Evolutionary conservation across 2,329 filamentous ascomycete genomes (phyloP), one percentile per base, ranked within the genome.

Genomic region (Verticillium nonalfalfae): DNA sequence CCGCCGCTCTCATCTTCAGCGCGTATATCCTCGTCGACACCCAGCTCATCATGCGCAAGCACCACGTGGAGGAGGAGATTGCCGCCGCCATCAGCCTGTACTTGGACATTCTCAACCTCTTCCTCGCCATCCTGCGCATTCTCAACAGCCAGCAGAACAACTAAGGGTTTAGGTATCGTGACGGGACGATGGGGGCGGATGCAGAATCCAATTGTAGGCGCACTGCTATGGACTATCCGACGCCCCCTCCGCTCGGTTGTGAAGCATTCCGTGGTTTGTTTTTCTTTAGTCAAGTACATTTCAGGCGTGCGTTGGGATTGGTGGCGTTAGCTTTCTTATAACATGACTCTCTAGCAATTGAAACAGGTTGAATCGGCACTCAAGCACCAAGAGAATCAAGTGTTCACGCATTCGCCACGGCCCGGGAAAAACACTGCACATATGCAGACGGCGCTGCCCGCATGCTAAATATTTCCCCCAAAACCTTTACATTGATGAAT

Each of bases 1-100:
- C 93, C 14, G 85, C 86, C 0, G 94, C 95, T 2, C 79, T 99
- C 56, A 86, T 99, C 72, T 99, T 99, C 81, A 93, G 89, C 57
- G 94, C 83, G 7, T 99, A 99, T 77, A 96, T 99, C 64, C 83
- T 99, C 56, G 91, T 98, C 56, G 95, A 99, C 73, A 99, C 95
- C 0, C 95, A 99, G 81, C 79, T 99, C 69, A 87, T 99, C 64
- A 90, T 99, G 85, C 87, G 93, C 71, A 91, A 97, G 76, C 95
- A 97, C 78, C 94, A 98, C 72, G 92, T 97, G 59, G 95, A 99
- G 78, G 94, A 97, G 83, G 93, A 97, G 81, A 97, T 98, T 73
- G 93, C 93, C 7, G 94, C 94, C 58, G 89, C 91, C 10, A 97
- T 99, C 75, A 95, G 91, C 72, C 83, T 99, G 57, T 99, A 99